Conservation (phyloP, 179 eudicot genomes). For the Pouteria campechiana region DNA sequence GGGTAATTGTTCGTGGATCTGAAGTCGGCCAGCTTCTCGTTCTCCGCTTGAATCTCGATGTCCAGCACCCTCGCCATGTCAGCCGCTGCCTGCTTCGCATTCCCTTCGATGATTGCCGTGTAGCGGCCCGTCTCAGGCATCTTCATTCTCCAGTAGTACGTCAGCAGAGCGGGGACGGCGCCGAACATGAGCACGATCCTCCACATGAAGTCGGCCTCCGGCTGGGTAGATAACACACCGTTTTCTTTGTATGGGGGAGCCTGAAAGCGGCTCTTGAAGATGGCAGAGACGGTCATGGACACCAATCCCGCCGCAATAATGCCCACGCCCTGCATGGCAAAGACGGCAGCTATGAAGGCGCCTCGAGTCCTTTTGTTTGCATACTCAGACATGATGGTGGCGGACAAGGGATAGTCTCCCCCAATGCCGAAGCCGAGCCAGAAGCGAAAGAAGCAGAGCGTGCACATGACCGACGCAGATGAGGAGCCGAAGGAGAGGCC, state of each 20-base stretch:
- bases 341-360: slow-evolving; percentile 26
- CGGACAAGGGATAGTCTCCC: slow-evolving; percentile 27
- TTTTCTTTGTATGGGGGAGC: slow-evolving; percentile 2
- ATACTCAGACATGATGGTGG: slow-evolving; percentile 32
- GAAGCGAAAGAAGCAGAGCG: slow-evolving; percentile 24
- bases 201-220: slow-evolving; percentile 26
- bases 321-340: slow-evolving; percentile 33
- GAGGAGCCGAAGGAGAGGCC: slow-evolving; percentile 22
- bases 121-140: slow-evolving; percentile 36
- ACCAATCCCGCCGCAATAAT: slow-evolving; percentile 27
- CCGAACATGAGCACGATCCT: slow-evolving; percentile 27
- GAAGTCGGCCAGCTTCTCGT: slow-evolving; percentile 12
- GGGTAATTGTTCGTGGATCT: slow-evolving; percentile 12
- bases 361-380: slow-evolving; percentile 27
- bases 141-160: slow-evolving; percentile 29
- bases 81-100: slow-evolving; percentile 24
- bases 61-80: slow-evolving; percentile 30
- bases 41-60: slow-evolving; percentile 18
- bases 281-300: slow-evolving; percentile 11
- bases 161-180: slow-evolving; percentile 18
- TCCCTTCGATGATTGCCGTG: slow-evolving; percentile 26
- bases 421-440: slow-evolving; percentile 36
- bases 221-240: slow-evolving; percentile 12
- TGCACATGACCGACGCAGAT: slow-evolving; percentile 12
- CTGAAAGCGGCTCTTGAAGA: not conserved